These are phyloP conservation scores for Paspalum vaginatum DNA, from an alignment of 176 grass and related monocot species.

Conservation along the genomic window DNA sequence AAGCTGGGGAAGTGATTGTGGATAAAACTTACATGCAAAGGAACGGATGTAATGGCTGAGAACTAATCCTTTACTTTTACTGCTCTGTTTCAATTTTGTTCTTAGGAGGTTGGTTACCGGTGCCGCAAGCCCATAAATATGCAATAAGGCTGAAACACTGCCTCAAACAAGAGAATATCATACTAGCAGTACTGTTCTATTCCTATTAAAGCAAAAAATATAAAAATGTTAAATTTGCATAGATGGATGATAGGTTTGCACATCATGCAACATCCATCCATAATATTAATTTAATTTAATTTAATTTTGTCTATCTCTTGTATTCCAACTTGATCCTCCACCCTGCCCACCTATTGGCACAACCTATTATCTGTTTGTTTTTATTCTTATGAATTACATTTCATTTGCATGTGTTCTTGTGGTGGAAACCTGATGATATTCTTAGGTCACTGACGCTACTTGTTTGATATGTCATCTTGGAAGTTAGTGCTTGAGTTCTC, in stretches of 20 bases:
- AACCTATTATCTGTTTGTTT: background rate
- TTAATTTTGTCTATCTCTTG: background rate
- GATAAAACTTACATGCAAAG: conserved; percentile 6
- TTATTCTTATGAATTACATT: background rate
- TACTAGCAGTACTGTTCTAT: background rate
- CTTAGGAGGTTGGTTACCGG: background rate
- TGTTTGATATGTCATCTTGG: background rate
- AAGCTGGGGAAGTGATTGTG: conserved; percentile 11
- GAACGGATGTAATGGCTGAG: background rate
- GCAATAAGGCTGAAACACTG: background rate
- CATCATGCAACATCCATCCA: background rate
- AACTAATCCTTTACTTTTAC: background rate
- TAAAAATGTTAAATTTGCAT: background rate
- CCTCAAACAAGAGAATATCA: background rate
- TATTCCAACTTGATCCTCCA: background rate
- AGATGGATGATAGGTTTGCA: background rate
- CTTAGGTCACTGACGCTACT: background rate
- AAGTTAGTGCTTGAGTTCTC: background rate
- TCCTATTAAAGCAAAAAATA: background rate
- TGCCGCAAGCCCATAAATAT: background rate
- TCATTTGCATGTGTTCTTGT: background rate
- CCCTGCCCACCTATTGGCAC: no score
- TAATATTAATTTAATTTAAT: no score
- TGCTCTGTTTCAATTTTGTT: background rate
- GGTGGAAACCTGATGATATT: background rate